A percentile compares a stretch with the other conserved stretches of the same genome.
Conservation (phyloP, 768 basidiomycete genomes). For the Leccinum olivaceopallidum region DNA sequence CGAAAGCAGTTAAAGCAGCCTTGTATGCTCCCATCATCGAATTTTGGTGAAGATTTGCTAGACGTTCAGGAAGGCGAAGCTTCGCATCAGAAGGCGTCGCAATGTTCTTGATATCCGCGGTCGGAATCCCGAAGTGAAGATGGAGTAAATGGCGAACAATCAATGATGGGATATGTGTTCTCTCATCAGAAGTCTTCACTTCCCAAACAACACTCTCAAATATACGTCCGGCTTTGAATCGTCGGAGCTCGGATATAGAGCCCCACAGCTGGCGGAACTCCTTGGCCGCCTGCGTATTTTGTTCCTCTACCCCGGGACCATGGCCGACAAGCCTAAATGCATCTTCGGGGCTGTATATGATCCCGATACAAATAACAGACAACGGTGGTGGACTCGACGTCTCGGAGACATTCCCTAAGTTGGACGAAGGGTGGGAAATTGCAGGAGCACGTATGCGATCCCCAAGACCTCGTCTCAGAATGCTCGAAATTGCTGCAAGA, state of each 20-base stretch:
- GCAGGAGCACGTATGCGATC: slow-evolving; percentile 66
- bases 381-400: slow-evolving; percentile 52
- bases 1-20: slow-evolving; percentile 75
- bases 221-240: slow-evolving; percentile 96
- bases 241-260: slow-evolving; percentile 82
- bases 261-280: slow-evolving; percentile 91
- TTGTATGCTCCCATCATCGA: slow-evolving; percentile 59
- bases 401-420: slow-evolving; percentile 49
- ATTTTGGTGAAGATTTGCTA: slow-evolving; percentile 42
- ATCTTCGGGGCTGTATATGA: slow-evolving; percentile 69
- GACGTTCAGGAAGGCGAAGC: slow-evolving; percentile 55
- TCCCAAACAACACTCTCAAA: slow-evolving; percentile 97
- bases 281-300: slow-evolving; percentile 36
- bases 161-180: slow-evolving; percentile 70
- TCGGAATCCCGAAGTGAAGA: slow-evolving; percentile 70
- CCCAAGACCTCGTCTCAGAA: slow-evolving; percentile 68
- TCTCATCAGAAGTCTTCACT: slow-evolving; percentile 75
- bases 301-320: too few relatives aligned
- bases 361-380: slow-evolving; percentile 62
- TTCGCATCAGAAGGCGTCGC: slow-evolving; percentile 58
- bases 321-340: slow-evolving; percentile 35
- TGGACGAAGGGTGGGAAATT: slow-evolving; percentile 54
- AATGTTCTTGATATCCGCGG: slow-evolving; percentile 54
- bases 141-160: slow-evolving; percentile 75
- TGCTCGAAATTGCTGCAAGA: slow-evolving; percentile 48